These are phyloP conservation scores for Stephanodiscus triporus DNA, from an alignment of 108 stramenopile species.

Conservation along the genomic window DNA sequence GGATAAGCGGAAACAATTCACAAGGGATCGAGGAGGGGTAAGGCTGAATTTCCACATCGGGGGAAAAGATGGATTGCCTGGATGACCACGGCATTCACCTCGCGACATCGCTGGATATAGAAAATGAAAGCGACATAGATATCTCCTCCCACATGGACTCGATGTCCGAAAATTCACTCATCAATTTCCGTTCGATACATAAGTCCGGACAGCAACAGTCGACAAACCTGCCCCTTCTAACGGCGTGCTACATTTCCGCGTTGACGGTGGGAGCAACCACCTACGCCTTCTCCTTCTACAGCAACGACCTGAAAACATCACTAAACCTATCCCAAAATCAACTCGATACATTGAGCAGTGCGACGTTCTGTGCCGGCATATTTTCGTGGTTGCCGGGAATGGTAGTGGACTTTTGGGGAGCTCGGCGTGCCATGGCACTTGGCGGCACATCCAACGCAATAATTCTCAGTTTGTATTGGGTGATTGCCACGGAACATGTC, in stretches of 20 bases:
- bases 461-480: slow-evolving; percentile 65
- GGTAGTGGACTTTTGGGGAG: slow-evolving; percentile 69
- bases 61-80: not conserved
- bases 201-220: not conserved
- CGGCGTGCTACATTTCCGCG: slow-evolving; percentile 67
- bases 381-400: slow-evolving; percentile 79
- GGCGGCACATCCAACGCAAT: slow-evolving; percentile 64
- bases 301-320: slow-evolving; percentile 66
- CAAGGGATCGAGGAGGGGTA: too few relatives aligned
- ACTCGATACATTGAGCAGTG: slow-evolving; percentile 73
- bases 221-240: slow-evolving; percentile 70
- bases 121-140: slow-evolving; percentile 1
- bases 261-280: slow-evolving; percentile 83
- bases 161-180: not conserved
- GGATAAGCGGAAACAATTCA: too few relatives aligned
- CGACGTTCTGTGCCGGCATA: slow-evolving; percentile 78
- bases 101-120: slow-evolving; percentile 3
- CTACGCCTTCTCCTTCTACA: slow-evolving; percentile 88
- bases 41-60: not conserved
- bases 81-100: not conserved
- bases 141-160: not conserved
- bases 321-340: slow-evolving; percentile 72
- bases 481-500: slow-evolving; percentile 50
- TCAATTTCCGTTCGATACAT: not conserved
- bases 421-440: slow-evolving; percentile 47